phyloP scores from a whole-genome alignment of 2,329 filamentous ascomycete genomes.

The Fusarium zealandicum region DNA sequence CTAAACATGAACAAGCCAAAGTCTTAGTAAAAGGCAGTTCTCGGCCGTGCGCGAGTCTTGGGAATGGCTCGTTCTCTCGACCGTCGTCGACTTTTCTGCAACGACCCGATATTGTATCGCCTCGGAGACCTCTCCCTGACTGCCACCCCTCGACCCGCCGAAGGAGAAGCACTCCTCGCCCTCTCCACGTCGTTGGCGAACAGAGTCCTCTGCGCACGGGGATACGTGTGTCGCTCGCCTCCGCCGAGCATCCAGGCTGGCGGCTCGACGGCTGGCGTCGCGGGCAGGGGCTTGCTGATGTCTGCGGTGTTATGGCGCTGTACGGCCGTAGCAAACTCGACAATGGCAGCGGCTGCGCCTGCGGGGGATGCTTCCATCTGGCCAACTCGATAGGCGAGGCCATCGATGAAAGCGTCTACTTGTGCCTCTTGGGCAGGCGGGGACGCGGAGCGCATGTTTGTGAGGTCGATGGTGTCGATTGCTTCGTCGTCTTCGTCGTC shows the following conservation, averaged over 20 bases:
- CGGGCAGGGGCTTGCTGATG: constrained; percentile 43
- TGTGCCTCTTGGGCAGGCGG: constrained; percentile 4
- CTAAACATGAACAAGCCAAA: not conserved
- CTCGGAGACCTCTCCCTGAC: constrained; percentile 1
- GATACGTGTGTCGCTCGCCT: constrained; percentile 4
- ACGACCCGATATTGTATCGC: not conserved
- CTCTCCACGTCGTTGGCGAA: constrained; percentile 1
- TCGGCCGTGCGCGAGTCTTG: not conserved
- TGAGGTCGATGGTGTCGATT: constrained; percentile 33
- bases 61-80: not conserved
- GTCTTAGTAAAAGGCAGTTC: not conserved
- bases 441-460: constrained; percentile 18
- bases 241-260: constrained; percentile 27
- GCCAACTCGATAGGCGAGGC: constrained; percentile 46
- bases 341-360: constrained; percentile 39
- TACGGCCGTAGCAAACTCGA: constrained; percentile 36
- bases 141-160: not conserved
- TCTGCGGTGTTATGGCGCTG: constrained; percentile 4
- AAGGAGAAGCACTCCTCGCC: constrained; percentile 16
- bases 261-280: constrained; percentile 41
- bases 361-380: constrained; percentile 41
- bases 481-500: constrained; percentile 1
- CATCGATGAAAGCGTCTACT: constrained; percentile 33
- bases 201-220: constrained; percentile 4
- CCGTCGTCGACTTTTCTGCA: not conserved